Base-by-base conservation (phyloP, 176 grass and related monocot genomes). In the Eragrostis curvula region DNA sequence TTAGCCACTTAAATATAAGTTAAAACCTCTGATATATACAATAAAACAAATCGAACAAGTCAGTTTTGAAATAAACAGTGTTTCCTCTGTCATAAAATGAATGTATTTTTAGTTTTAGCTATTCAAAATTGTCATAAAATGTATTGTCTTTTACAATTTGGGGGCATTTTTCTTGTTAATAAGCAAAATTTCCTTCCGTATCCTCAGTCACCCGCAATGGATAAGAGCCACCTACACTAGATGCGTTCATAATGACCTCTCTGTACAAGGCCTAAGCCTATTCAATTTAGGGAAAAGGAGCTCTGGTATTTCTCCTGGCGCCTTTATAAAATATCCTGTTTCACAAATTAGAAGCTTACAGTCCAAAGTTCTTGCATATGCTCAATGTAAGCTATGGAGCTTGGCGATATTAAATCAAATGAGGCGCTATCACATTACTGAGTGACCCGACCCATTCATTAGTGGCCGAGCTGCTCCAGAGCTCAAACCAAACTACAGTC, bases 1-100 rank as follows among this genome's bases (percentile, higher is more conserved):
- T 71, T 15, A 52, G 59, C 20, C 27, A 84, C 59, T 57, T 63
- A n/a, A 60, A 78, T 68, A 79, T 85, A 55, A 55, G 47, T 78
- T 62, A 16, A 32, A 59, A 68, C 44, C n/a, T 51, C 75, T 73
- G 40, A 9, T 20, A 11, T 24, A 57, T 43, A 50, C 42, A 53
- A n/a, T 73, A 17, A 78, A 53, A 79, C 47, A 44, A 49, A 79
- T 67, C 16, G 3, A 41, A 25, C 51, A 49, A 20, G n/a, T 53
- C 9, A 40, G 75, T 59, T 6, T 12, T 32, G 68, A 41, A 74
- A 84, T 68, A 66, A 82, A 8, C 20, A 46, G 49, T 41, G 15
- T 12, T 39, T 73, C 66, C 58, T 83, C 29, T 60, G 8, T 27
- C 27, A 49, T 16, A 36, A 36, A 36, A 36, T 48, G 28, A 41